Evolutionary conservation across 2,329 filamentous ascomycete genomes (phyloP).

Genomic region (Paecilomyces dactylethromorphus): DNA sequence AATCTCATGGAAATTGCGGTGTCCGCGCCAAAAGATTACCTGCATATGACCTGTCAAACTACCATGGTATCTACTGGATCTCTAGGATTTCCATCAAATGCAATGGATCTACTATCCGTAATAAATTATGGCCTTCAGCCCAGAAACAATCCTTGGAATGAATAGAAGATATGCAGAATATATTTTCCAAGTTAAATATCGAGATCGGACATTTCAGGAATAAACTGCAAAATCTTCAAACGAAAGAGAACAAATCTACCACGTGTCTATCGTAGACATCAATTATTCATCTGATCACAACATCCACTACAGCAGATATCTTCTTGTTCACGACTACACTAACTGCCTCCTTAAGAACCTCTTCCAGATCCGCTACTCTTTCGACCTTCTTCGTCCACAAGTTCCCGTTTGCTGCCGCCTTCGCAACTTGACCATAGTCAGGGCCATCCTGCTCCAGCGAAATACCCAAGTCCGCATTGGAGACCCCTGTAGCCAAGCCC

Average conservation of each 20-base stretch:
- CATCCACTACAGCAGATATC: slow-evolving; percentile 13
- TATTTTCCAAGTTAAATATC: too few relatives aligned
- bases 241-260: neutral
- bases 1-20: too few relatives aligned
- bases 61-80: too few relatives aligned
- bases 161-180: too few relatives aligned
- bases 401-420: slow-evolving; percentile 14
- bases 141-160: too few relatives aligned
- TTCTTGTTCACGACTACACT: slow-evolving; percentile 8
- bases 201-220: neutral
- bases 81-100: too few relatives aligned
- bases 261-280: neutral
- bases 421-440: slow-evolving; percentile 14
- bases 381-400: slow-evolving; percentile 13
- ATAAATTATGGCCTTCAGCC: too few relatives aligned
- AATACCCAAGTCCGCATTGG: slow-evolving; percentile 13
- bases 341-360: slow-evolving; percentile 8
- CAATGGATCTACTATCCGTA: too few relatives aligned
- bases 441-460: slow-evolving; percentile 14
- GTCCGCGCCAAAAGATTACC: too few relatives aligned
- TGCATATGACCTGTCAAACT: too few relatives aligned
- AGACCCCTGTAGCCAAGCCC: slow-evolving; percentile 7
- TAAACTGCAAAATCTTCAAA: neutral
- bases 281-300: slow-evolving; percentile 8
- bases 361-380: slow-evolving; percentile 9